Base-by-base conservation (phyloP, 345 rosid genomes). In the Rhizophora apiculata region DNA sequence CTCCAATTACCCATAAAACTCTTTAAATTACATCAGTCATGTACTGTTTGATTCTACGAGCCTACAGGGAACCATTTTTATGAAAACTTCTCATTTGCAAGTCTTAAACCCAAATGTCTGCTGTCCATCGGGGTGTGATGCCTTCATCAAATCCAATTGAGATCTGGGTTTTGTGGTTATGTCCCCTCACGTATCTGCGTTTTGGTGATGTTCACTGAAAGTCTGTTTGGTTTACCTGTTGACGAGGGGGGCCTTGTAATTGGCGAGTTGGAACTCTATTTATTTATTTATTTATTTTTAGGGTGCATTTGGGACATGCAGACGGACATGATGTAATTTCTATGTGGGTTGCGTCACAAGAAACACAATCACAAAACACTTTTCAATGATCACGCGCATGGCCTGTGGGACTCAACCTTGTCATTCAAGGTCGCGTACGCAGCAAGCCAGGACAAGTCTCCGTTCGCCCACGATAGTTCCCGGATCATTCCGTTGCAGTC, bases 401-500 rank as follows among this genome's bases (percentile, higher is more conserved):
- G 60, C 65, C 20, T 58, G 58, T 29, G 36, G 39, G 51, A 18
- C 4, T 49, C 64, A 32, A 53, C 20, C 49, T 30, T 67, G 32
- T 16, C 8, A 15, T 64, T 48, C 59, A 0, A 51, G 51, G 21
- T 52, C 62, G n/a, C 9, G 36, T 0, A 13, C 31, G 3, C 65
- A 19, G 19, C 68, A 53, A 54, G n/a, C 26, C 60, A 70, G 68
- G 63, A 68, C 80, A 39, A 81, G 88, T 68, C 69, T 82, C 0
- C 81, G 90, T 48, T 75, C 88, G 2, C 85, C 86, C 39, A 80
- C 88, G 43, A 61, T 64, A 7, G 84, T 84, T 60, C 84, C 83
- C 0, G 86, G 88, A 57, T 86, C 90, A 10, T 84, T 86, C 85
- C 63, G 84, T 22, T 82, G 88, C 72, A 73, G 78, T 81, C 32